Percentiles rank a stretch among this genome's conserved stretches.
phyloP scores from a whole-genome alignment of 306 rosid genomes.

The Vicia faba region DNA sequence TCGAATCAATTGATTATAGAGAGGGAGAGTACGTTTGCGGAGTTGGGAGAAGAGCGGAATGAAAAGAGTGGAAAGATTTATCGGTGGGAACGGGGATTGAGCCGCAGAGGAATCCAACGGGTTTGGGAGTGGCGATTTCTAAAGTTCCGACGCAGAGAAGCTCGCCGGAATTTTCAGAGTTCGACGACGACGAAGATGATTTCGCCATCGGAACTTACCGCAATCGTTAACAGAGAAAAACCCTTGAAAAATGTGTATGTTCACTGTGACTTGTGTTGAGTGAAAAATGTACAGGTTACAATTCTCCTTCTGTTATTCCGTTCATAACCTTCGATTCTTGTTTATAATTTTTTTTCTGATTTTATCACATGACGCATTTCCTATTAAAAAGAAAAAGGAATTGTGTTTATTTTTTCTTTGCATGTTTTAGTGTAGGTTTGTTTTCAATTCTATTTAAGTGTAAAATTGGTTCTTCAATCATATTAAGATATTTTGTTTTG shows the following conservation, averaged over 20 bases:
- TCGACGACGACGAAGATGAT: slow-evolving; percentile 46
- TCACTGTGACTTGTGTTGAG: too few relatives aligned
- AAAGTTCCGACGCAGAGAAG: slow-evolving; percentile 81
- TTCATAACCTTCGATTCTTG: too few relatives aligned
- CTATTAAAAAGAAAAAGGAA: too few relatives aligned
- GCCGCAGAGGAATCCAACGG: slow-evolving; percentile 87
- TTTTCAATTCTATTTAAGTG: too few relatives aligned
- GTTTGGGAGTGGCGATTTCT: slow-evolving; percentile 81
- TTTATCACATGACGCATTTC: too few relatives aligned
- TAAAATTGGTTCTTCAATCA: too few relatives aligned
- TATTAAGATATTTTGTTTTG: too few relatives aligned
- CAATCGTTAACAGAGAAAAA: neutral
- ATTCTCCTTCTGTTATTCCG: too few relatives aligned
- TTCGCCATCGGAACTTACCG: slow-evolving; percentile 51
- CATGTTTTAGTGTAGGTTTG: too few relatives aligned
- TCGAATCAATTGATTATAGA: neutral
- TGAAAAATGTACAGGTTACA: too few relatives aligned
- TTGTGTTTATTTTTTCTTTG: too few relatives aligned
- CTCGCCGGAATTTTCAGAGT: slow-evolving; percentile 61
- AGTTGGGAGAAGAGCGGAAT: slow-evolving; percentile 74
- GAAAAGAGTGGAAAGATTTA: slow-evolving; percentile 72
- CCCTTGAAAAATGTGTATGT: neutral
- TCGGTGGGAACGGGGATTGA: slow-evolving; percentile 96
- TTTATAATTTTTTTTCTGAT: too few relatives aligned
- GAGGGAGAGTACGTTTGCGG: slow-evolving; percentile 53